Evolutionary conservation across 345 rosid genomes (phyloP), one percentile per base, ranked within the genome.

Genomic region (Cardiospermum halicacabum): DNA sequence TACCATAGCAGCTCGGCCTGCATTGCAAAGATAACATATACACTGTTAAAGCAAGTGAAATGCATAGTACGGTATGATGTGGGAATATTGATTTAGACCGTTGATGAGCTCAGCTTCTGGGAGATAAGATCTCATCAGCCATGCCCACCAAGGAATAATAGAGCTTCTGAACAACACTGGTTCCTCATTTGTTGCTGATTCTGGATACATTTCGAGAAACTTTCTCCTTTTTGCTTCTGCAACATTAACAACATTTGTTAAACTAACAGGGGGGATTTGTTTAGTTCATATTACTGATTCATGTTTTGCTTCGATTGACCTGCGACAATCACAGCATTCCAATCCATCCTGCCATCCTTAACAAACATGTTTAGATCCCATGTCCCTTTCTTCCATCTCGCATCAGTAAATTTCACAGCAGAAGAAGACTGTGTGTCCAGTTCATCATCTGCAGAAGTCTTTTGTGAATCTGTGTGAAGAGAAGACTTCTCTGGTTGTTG

Each of bases 111-210:
- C 85, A 9, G 91, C 85, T 50, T 81, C 73, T 0, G 85, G 84
- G 27, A 81, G 85, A 65, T 82, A 75, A 13, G 81, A 81, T 53
- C 69, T 60, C 39, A 40, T 65, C 32, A 82, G 67, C 91, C 81
- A 82, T 40, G 84, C 83, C 87, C 87, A 75, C 87, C 84, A 80
- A 21, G 89, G 87, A 56, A 81, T 73, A 31, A 84, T 73, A n/a
- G 81, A 76, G 77, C 81, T 83, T 71, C 81, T 67, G 50, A 83
- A 78, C 50, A 80, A 59, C 48, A 81, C 85, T 10, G 81, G 84
- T 54, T 81, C 89, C 64, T 78, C 71, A 43, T 83, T 81, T 8
- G 68, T 71, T 3, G 78, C 62, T 50, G 73, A 71, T 71, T 78
- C 85, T 11, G 85, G 85, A 49, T 65, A 58, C 51, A 75, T 21